Evolutionary conservation across 1,139 yeast genomes (phyloP), one percentile per base, ranked within the genome.

Genomic region (Candida sojae): DNA sequence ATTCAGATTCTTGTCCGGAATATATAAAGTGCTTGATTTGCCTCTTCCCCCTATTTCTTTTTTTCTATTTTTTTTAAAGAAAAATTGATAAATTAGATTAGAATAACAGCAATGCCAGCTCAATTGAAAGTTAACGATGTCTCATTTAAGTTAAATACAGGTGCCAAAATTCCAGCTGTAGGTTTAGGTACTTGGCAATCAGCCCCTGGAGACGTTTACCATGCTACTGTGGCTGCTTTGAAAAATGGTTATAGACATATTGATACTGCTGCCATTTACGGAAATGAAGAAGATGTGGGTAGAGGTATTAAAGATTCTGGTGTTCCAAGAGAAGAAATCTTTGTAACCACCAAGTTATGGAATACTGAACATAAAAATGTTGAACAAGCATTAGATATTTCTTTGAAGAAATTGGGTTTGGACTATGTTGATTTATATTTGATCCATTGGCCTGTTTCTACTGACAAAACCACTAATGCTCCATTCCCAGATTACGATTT

Each of bases 181-280:
- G 95, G 91, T 2, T 73, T 87, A 40, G 95, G 96, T 37, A 88
- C 96, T n/a, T 88, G 91, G 90, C 78, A 79, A 63, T 78, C 90
- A 12, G 67, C 79, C 21, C 76, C 77, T 28, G 75, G 77, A 39
- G 83, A 79, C 46, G 83, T 79, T n/a, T 80, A 82, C 60, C 67
- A 74, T 25, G 80, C 93, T 17, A 87, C 83, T 30, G 67, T 79
- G 50, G 65, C 75, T 35, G 96, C 96, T 1, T 68, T 89, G 54
- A 73, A 80, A 57, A 70, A 76, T 29, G 96, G 96, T 13, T 87
- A 87, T 67, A 78, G 84, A 56, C 96, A 88, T 68, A 85, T 88
- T 53, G 96, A 88, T 64, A 80, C 90, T 48, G 96, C 96, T 40
- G 82, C 82, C 41, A 78, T 79, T 46, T 87, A 86, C 66, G 71